Percentiles rank a stretch among this genome's conserved stretches.
phyloP scores from a whole-genome alignment of 345 rosid genomes.

The Eucalyptus pauciflora region DNA sequence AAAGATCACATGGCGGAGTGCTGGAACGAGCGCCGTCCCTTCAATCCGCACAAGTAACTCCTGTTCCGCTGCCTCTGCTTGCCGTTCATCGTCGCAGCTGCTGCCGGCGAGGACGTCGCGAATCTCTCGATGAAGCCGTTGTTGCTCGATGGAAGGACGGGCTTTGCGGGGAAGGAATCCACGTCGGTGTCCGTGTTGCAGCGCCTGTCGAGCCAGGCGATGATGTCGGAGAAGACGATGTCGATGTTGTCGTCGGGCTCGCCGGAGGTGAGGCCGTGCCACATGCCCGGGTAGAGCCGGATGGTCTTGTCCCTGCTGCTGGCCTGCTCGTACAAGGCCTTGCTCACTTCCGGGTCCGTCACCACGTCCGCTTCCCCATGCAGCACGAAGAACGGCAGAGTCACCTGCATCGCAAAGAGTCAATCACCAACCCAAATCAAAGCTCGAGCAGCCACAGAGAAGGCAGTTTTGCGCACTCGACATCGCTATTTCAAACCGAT shows the following conservation, averaged over 20 bases:
- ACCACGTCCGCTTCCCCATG: constrained; percentile 95
- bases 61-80: background rate
- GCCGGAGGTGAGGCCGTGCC: constrained; percentile 84
- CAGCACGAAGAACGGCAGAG: constrained; percentile 64
- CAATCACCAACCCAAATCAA: background rate
- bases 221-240: constrained; percentile 63
- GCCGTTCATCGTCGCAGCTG: background rate
- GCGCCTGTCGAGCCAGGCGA: constrained; percentile 61
- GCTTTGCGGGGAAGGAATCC: background rate
- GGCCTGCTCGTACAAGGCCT: constrained; percentile 62
- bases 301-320: constrained; percentile 77
- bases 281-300: constrained; percentile 81
- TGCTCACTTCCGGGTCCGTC: constrained; percentile 96
- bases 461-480: background rate
- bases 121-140: background rate
- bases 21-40: constrained; percentile 39
- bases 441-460: background rate
- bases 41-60: constrained; percentile 49
- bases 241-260: constrained; percentile 71
- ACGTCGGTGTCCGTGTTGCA: background rate
- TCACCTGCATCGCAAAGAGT: constrained; percentile 32
- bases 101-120: background rate
- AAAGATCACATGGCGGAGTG: constrained; percentile 45
- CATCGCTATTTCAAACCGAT: background rate
- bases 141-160: background rate